Base-by-base conservation (phyloP, 257 asterid species). In the Ballota nigra region DNA sequence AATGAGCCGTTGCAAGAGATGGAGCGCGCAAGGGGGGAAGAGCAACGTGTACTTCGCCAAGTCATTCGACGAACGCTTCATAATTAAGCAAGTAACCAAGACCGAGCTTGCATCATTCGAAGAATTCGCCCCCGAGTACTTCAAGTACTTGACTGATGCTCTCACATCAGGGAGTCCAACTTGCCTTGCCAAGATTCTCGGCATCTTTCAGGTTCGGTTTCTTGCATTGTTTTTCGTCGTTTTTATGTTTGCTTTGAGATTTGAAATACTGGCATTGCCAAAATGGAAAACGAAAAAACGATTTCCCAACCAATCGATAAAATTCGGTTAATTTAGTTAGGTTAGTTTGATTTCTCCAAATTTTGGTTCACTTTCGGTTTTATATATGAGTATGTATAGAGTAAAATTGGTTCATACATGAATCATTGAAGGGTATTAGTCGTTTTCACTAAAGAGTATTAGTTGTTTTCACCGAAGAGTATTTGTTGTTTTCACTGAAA, bases 21-120 rank as follows among this genome's bases (percentile, higher is more conserved):
- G 99, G 99, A 82, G 93, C 34, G 97, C 97, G 1, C 97, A 94
- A 78, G 99, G 99, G 16, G 99, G 99, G 47, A 94, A 94, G 78
- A 94, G 99, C 80, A 94, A 94, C 20, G 99, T 94, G 36, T 94
- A 85, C 75, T 94, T 94, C 22, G 99, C 99, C 8, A 89, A 88
- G 82, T 85, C 97, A 3, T 79, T 85, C 41, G 97, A 94, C 71
- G 99, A 89, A 10, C 86, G 99, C 29, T 89, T 94, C 77, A 85
- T 91, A 57, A 84, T 94, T 45, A 94, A 94, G 72, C 99, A 91
- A 82, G 97, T 92, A 15, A 84, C 97, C 0, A 95, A 90, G 73
- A 95, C 96, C 1, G 99, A 95, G 89, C 75, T 95, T 77, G 99
- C 92, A 26, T 95, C 98, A 12, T 92, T 92, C 16, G 89, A 84